Evolutionary conservation across 306 rosid genomes (phyloP).

Genomic region (Myrica gale): DNA sequence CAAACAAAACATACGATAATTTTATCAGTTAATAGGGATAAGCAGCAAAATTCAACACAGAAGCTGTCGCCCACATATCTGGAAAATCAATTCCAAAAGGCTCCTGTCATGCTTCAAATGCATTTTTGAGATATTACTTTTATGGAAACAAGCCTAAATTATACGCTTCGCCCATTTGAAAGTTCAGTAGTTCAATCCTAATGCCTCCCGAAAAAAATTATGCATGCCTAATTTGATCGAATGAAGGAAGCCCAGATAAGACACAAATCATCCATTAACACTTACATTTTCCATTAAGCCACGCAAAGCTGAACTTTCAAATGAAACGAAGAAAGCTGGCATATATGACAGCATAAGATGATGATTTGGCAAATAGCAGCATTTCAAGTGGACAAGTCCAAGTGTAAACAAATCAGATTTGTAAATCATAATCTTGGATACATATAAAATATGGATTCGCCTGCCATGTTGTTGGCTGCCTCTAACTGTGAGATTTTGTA

Average conservation of each 20-base stretch:
- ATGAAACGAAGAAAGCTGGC: not conserved
- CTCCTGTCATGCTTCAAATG: not conserved
- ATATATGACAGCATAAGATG: not conserved
- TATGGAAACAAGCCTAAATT: not conserved
- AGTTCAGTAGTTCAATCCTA: not conserved
- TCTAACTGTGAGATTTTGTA: not conserved
- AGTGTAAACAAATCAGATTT: not conserved
- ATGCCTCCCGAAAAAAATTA: not conserved
- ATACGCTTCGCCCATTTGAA: not conserved
- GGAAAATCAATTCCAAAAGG: not conserved
- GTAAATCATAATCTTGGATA: not conserved
- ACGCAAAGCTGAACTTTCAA: not conserved
- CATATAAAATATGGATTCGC: not conserved
- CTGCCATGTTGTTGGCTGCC: not conserved
- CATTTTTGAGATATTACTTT: not conserved
- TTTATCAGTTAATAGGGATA: not conserved
- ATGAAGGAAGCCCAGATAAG: not conserved
- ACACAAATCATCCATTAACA: not conserved
- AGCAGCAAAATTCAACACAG: slow-evolving; percentile 3
- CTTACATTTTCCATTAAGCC: not conserved
- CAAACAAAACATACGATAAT: slow-evolving; percentile 14
- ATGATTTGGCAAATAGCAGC: not conserved
- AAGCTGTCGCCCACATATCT: not conserved
- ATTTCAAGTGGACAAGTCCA: not conserved
- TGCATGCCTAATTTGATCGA: not conserved